These are phyloP conservation scores for Limnanthes douglasii DNA, from an alignment of 345 rosid species.

Conservation along the genomic window DNA sequence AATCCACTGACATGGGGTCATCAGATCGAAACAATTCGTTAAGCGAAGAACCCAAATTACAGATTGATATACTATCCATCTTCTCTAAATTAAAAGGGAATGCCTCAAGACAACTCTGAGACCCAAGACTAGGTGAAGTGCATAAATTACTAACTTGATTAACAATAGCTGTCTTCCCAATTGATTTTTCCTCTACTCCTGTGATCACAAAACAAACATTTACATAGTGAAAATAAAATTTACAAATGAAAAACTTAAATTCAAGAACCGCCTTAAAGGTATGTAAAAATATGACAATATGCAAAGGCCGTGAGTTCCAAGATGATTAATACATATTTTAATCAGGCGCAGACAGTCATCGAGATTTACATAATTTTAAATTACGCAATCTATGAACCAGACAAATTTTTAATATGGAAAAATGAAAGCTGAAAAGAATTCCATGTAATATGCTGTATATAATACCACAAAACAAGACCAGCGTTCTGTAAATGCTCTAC, in stretches of 20 bases:
- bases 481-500: too few species aligned
- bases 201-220: slow-evolving; percentile 9
- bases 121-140: slow-evolving; percentile 40
- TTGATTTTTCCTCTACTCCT: slow-evolving; percentile 63
- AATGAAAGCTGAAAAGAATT: too few species aligned
- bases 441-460: too few species aligned
- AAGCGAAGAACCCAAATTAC: slow-evolving; percentile 46
- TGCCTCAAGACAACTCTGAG: slow-evolving; percentile 38
- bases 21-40: slow-evolving; percentile 50
- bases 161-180: slow-evolving; percentile 29
- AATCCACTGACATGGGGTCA: slow-evolving; percentile 40
- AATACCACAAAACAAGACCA: too few species aligned
- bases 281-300: too few species aligned
- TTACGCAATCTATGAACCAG: too few species aligned
- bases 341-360: too few species aligned
- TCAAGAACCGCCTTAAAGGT: too few species aligned
- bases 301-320: background rate
- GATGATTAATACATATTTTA: too few species aligned
- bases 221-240: background rate
- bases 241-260: too few species aligned
- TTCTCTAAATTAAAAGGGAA: slow-evolving; percentile 54
- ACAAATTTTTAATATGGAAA: too few species aligned
- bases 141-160: slow-evolving; percentile 41
- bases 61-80: slow-evolving; percentile 32
- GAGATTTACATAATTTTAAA: too few species aligned